Conservation (phyloP, 805 yeast genomes). For the Wickerhamiella musiphila region DNA sequence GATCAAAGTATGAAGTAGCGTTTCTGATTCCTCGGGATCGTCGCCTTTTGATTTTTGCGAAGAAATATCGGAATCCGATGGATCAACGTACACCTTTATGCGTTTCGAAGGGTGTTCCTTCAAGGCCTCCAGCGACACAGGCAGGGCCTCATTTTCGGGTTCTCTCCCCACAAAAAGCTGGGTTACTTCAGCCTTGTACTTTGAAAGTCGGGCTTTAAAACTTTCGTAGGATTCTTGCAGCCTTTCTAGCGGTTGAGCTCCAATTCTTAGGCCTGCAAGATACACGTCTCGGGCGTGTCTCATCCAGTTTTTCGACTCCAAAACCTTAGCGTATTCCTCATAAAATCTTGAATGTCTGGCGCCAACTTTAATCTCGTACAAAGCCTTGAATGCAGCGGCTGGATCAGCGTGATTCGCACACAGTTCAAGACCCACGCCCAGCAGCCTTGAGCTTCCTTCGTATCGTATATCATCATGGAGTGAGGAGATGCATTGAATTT, state of each 20-base stretch:
- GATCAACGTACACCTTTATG: background rate
- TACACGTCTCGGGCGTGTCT: slow-evolving; percentile 44
- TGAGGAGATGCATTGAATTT: too few species aligned
- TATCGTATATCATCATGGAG: too few species aligned
- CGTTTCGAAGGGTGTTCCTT: background rate
- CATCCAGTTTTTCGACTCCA: slow-evolving; percentile 33
- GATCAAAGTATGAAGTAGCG: background rate
- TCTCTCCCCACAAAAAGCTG: too few species aligned
- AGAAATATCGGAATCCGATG: background rate
- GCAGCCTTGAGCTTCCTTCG: too few species aligned
- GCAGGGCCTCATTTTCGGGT: slow-evolving; percentile 1
- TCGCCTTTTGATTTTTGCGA: background rate
- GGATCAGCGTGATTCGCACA: too few species aligned
- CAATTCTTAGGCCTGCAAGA: slow-evolving; percentile 35
- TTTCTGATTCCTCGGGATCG: slow-evolving; percentile 24
- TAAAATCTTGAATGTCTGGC: slow-evolving; percentile 47
- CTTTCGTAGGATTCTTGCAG: slow-evolving; percentile 27
- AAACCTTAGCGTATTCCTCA: slow-evolving; percentile 54
- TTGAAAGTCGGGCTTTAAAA: slow-evolving; percentile 25
- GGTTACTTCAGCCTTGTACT: background rate
- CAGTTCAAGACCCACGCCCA: too few species aligned
- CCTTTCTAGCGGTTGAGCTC: slow-evolving; percentile 49
- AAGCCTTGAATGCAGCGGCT: slow-evolving; percentile 48
- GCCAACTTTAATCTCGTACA: slow-evolving; percentile 61
- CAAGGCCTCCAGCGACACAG: background rate